Percentiles rank a stretch among this genome's conserved stretches.
phyloP scores from a whole-genome alignment of 768 basidiomycete genomes.

The Agrocybe chaxingu region DNA sequence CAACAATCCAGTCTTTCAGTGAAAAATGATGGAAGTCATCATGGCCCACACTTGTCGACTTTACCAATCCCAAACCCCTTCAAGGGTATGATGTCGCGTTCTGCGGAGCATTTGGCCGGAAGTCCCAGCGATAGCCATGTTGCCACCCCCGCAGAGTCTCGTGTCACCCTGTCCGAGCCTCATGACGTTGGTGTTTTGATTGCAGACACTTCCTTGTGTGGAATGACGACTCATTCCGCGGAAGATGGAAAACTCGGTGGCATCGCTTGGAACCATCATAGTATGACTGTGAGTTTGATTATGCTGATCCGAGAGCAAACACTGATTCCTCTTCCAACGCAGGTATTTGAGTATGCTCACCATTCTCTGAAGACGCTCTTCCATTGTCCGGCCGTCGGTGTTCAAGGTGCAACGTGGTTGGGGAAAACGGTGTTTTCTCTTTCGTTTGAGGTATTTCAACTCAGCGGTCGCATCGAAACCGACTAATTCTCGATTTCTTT shows the following conservation, averaged over 20 bases:
- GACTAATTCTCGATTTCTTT: not conserved
- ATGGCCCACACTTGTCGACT: constrained; percentile 31
- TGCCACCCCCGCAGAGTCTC: not conserved
- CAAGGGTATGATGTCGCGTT: constrained; percentile 49
- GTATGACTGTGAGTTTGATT: constrained; percentile 33
- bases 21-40: constrained; percentile 20
- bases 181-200: constrained; percentile 21
- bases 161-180: constrained; percentile 16
- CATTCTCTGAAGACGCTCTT: constrained; percentile 27
- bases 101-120: constrained; percentile 39
- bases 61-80: constrained; percentile 56
- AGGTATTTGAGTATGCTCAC: constrained; percentile 39
- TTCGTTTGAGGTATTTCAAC: constrained; percentile 31
- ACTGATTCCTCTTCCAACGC: not conserved
- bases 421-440: constrained; percentile 36
- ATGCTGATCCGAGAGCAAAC: not conserved
- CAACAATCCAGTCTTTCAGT: constrained; percentile 18
- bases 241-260: constrained; percentile 30
- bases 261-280: constrained; percentile 45
- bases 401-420: constrained; percentile 36
- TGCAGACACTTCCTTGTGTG: constrained; percentile 14
- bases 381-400: constrained; percentile 16
- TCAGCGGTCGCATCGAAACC: not conserved
- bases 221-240: constrained; percentile 20
- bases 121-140: constrained; percentile 12